phyloP scores from a whole-genome alignment of 2,329 filamentous ascomycete species.

The Aspergillus oerlinghausenensis region DNA sequence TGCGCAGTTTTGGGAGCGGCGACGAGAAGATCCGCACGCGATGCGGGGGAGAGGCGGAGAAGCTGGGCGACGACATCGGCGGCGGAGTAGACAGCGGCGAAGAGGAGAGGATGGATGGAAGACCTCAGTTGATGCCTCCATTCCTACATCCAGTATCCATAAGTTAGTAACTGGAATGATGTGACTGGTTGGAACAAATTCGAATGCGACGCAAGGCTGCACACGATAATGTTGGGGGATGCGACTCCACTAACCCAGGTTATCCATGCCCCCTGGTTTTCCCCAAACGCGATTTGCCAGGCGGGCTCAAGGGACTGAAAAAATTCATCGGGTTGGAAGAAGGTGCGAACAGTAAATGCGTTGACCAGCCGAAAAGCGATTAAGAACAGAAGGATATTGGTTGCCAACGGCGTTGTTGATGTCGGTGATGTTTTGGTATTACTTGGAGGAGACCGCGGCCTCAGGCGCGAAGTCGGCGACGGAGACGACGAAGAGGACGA shows the following conservation, averaged over 20 bases:
- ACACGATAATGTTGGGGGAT: neutral
- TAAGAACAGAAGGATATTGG: constrained; percentile 36
- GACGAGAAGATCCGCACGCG: constrained; percentile 63
- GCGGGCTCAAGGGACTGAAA: constrained; percentile 94
- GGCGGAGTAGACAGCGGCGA: constrained; percentile 68
- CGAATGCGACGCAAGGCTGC: neutral
- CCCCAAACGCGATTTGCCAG: constrained; percentile 81
- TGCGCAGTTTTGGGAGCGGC: constrained; percentile 71
- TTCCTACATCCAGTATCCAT: constrained; percentile 58
- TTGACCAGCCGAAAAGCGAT: constrained; percentile 74
- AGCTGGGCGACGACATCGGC: constrained; percentile 54
- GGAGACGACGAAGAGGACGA: neutral
- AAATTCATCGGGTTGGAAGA: constrained; percentile 98
- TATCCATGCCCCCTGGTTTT: constrained; percentile 75
- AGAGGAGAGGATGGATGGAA: constrained; percentile 84
- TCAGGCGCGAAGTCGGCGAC: constrained; percentile 7
- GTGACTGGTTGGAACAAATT: neutral
- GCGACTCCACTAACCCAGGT: constrained; percentile 70
- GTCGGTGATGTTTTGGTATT: neutral
- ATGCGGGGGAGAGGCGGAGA: constrained; percentile 50
- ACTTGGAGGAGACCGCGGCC: constrained; percentile 6
- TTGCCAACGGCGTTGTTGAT: constrained; percentile 3
- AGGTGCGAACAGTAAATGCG: constrained; percentile 73
- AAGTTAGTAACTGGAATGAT: constrained; percentile 5
- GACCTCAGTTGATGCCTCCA: constrained; percentile 85